Conservation (phyloP, 2,329 filamentous ascomycete species). For the Davidsoniella virescens region DNA sequence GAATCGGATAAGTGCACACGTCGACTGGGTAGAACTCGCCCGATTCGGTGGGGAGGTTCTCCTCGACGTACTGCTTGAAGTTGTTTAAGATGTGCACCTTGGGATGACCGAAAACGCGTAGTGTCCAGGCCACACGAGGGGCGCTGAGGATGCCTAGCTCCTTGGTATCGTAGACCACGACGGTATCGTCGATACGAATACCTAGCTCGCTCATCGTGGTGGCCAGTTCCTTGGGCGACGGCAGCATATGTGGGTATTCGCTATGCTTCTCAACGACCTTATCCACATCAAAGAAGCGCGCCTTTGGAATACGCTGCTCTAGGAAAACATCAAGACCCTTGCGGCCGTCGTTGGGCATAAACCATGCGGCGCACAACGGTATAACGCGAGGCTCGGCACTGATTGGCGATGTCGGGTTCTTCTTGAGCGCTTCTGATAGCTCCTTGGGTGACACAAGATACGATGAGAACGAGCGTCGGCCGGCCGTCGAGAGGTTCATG, state of each 20-base stretch:
- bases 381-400: constrained; percentile 71
- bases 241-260: constrained; percentile 94
- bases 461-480: constrained; percentile 40
- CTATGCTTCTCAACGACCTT: constrained; percentile 74
- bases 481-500: constrained; percentile 4
- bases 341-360: constrained; percentile 79
- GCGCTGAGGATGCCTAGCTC: constrained; percentile 91
- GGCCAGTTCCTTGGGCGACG: constrained; percentile 63
- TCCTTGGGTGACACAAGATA: constrained; percentile 79
- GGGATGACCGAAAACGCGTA: constrained; percentile 75
- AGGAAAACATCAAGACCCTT: constrained; percentile 69
- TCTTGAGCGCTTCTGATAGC: constrained; percentile 64
- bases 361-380: constrained; percentile 87
- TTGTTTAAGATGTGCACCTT: constrained; percentile 89
- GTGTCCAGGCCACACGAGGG: constrained; percentile 84
- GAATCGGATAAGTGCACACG: constrained; percentile 48
- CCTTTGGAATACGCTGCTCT: constrained; percentile 68
- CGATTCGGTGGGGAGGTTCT: constrained; percentile 68
- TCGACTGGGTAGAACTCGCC: constrained; percentile 55
- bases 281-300: constrained; percentile 94
- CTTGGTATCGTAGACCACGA: constrained; percentile 87
- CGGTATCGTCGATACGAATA: constrained; percentile 69
- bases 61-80: constrained; percentile 81
- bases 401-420: constrained; percentile 63
- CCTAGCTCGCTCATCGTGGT: constrained; percentile 79